These are phyloP conservation scores for Tripterygium wilfordii DNA, from an alignment of 177 flowering plant species.

Conservation along the genomic window DNA sequence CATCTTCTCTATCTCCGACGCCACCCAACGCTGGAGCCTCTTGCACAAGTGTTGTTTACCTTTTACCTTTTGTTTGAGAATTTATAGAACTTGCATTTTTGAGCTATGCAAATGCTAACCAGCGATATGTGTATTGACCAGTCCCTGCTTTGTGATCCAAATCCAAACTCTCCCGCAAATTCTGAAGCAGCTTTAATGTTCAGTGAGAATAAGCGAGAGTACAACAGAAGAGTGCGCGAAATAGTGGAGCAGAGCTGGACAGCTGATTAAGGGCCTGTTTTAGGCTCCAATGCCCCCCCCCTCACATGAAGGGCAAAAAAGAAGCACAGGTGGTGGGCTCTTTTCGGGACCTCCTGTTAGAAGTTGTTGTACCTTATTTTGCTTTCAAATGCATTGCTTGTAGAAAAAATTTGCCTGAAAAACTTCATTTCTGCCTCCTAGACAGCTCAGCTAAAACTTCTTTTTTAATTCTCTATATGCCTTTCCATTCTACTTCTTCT, in stretches of 20 bases:
- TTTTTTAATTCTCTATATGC: background rate
- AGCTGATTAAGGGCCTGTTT: constrained; percentile 32
- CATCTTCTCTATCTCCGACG: too few species aligned
- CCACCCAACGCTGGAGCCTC: too few species aligned
- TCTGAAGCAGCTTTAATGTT: constrained; percentile 79
- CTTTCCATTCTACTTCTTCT: too few species aligned
- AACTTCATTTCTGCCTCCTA: constrained; percentile 3
- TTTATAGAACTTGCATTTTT: background rate
- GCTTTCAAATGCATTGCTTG: constrained; percentile 5
- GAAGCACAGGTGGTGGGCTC: background rate
- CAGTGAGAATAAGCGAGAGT: constrained; percentile 70
- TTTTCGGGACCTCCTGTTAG: background rate
- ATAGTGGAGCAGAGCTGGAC: constrained; percentile 88
- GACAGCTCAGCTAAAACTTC: constrained; percentile 3
- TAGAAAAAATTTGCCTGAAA: constrained; percentile 1
- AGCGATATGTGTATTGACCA: constrained; percentile 12
- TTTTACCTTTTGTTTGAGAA: background rate
- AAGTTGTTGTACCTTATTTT: background rate
- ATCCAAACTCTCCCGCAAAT: constrained; percentile 80
- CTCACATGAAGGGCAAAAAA: too few species aligned
- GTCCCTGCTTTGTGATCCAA: constrained; percentile 80
- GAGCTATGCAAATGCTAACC: background rate
- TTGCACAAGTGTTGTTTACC: too few species aligned
- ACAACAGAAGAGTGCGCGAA: constrained; percentile 69
- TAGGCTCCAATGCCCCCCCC: background rate